These are phyloP conservation scores for Mycena olivaceomarginata DNA, from an alignment of 768 basidiomycete species.

Conservation along the genomic window DNA sequence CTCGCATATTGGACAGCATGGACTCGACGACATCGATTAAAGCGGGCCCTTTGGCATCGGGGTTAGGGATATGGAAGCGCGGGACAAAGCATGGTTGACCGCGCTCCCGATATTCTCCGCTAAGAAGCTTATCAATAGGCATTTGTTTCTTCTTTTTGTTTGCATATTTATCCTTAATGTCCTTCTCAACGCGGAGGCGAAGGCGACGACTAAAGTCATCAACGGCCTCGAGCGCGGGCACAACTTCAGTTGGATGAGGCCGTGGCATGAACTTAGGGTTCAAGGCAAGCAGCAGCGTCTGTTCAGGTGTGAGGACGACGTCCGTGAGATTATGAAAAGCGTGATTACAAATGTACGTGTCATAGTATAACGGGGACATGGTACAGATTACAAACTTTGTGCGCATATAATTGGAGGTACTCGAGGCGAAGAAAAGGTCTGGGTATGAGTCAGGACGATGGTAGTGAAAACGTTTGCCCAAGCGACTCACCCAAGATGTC, in stretches of 20 bases:
- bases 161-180: background rate
- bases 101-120: background rate
- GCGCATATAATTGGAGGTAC: background rate
- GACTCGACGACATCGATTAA: too few relatives aligned
- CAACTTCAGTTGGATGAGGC: background rate
- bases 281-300: background rate
- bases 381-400: background rate
- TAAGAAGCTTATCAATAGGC: background rate
- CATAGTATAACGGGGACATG: background rate
- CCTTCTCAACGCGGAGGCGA: background rate
- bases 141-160: background rate
- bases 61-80: background rate
- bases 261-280: background rate
- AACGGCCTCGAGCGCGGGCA: background rate
- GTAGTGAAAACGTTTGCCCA: background rate
- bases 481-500: background rate
- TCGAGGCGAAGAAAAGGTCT: background rate
- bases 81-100: background rate
- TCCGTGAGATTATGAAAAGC: background rate
- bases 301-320: background rate
- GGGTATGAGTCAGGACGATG: constrained; percentile 1
- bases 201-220: background rate
- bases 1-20: background rate
- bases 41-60: background rate
- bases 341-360: background rate